These are phyloP conservation scores for Morella rubra DNA, from an alignment of 306 rosid species.

Conservation along the genomic window DNA sequence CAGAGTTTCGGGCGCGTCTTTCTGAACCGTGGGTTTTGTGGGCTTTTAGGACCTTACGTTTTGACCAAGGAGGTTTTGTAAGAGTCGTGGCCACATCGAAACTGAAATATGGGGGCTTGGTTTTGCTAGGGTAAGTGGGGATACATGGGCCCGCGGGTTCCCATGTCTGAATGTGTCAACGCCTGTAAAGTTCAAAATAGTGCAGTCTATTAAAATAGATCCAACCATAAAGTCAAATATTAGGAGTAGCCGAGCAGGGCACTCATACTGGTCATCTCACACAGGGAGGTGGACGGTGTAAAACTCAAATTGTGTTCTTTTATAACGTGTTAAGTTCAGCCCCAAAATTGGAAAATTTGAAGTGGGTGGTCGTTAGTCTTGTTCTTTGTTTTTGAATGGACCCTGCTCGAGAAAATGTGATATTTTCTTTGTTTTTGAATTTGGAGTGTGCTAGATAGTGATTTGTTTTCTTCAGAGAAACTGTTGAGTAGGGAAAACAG, in stretches of 20 bases:
- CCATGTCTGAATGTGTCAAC: slow-evolving; percentile 15
- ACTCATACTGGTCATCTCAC: not conserved
- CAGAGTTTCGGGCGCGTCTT: not conserved
- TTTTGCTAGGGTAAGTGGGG: not conserved
- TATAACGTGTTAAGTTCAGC: not conserved
- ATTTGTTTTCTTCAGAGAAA: too few relatives aligned
- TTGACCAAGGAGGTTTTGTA: slow-evolving; percentile 26
- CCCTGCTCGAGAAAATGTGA: not conserved
- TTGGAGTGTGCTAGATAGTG: too few relatives aligned
- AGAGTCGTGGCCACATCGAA: not conserved
- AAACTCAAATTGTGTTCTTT: not conserved
- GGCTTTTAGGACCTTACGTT: slow-evolving; percentile 16
- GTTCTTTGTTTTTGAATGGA: not conserved
- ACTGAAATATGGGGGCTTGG: not conserved
- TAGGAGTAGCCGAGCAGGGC: not conserved
- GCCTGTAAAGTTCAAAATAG: not conserved
- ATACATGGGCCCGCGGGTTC: not conserved
- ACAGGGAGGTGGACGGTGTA: not conserved
- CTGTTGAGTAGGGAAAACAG: too few relatives aligned
- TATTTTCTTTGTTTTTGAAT: too few relatives aligned
- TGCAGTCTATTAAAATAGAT: too few relatives aligned
- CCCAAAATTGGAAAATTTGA: not conserved
- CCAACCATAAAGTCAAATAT: too few relatives aligned
- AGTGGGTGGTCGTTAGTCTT: not conserved
- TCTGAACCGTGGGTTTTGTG: not conserved